Conservation (phyloP, 73 alveolate species). For the Paramecium caudatum region DNA sequence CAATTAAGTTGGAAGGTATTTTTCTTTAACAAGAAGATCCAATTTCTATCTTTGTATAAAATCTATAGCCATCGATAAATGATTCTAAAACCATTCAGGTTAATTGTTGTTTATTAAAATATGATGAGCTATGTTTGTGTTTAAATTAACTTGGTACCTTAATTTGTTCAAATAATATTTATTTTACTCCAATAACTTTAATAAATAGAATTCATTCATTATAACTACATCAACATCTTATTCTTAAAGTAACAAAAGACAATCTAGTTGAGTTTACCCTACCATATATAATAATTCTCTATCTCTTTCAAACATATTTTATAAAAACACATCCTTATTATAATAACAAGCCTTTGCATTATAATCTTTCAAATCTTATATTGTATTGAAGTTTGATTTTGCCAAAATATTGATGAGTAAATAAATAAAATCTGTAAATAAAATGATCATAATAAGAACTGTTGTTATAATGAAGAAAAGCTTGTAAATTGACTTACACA, state of each 20-base stretch:
- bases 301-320: slow-evolving; percentile 1
- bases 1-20: not conserved
- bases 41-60: not conserved
- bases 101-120: slow-evolving; percentile 15
- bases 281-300: not conserved
- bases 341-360: slow-evolving; percentile 29
- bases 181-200: not conserved
- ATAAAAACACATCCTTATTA: not conserved
- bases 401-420: slow-evolving; percentile 1
- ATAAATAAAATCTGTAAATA: slow-evolving; percentile 12
- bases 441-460: not conserved
- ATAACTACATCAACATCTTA: slow-evolving; percentile 33
- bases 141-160: slow-evolving; percentile 9
- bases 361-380: not conserved
- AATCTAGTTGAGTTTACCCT: not conserved
- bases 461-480: not conserved
- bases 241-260: not conserved
- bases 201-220: slow-evolving; percentile 23
- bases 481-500: not conserved
- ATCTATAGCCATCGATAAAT: not conserved
- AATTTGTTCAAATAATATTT: not conserved
- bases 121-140: slow-evolving; percentile 40
- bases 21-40: not conserved
- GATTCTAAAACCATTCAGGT: not conserved
- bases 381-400: slow-evolving; percentile 30